Conservation (phyloP, 2,329 filamentous ascomycete species). For the Lachnellula arida region DNA sequence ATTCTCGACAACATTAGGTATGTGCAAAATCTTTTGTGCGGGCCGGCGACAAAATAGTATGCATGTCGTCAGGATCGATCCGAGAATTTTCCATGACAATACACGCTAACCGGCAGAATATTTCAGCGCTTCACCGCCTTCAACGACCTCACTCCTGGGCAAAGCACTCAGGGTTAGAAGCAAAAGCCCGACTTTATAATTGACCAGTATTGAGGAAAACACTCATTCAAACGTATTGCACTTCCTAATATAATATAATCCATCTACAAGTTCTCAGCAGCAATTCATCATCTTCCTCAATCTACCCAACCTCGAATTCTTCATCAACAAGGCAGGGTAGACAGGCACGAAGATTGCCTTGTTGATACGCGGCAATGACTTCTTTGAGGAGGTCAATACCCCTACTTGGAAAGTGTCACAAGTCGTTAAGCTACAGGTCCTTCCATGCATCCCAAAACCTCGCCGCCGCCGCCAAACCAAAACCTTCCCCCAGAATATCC, state of each 20-base stretch:
- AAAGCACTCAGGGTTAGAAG: neutral
- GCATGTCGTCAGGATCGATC: neutral
- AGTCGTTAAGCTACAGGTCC: neutral
- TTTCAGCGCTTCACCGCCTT: neutral
- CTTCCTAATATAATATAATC: too few relatives aligned
- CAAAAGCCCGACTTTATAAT: neutral
- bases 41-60: neutral
- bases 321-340: neutral
- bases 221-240: too few relatives aligned
- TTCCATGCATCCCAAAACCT: neutral
- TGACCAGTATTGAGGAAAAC: too few relatives aligned
- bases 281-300: too few relatives aligned
- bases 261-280: too few relatives aligned
- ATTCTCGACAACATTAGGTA: slow-evolving; percentile 26
- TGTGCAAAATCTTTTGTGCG: neutral
- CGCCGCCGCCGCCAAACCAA: neutral
- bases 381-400: neutral
- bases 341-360: neutral
- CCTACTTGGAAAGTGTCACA: neutral
- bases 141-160: neutral
- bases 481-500: neutral
- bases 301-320: neutral
- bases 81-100: neutral
- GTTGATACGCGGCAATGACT: neutral
- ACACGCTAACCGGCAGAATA: neutral